Base-by-base conservation (phyloP, 352 stramenopile species). In the Lagenidium giganteum region DNA sequence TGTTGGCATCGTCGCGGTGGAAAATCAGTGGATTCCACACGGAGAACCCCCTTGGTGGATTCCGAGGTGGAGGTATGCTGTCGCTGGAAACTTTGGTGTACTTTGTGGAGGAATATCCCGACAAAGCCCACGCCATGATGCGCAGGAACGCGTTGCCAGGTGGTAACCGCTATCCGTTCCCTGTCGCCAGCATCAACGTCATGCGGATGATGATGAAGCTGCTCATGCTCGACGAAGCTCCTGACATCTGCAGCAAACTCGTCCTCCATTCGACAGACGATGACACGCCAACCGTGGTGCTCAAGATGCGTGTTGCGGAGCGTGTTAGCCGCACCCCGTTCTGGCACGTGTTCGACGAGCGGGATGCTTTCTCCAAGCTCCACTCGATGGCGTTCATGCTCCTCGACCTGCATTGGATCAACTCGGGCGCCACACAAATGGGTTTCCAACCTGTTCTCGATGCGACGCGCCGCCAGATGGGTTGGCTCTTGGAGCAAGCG, bases 301-400 rank as follows among this genome's bases (percentile, higher is more conserved):
- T 87, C 34, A 64, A 79, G 48, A 50, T 87, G 46, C 69, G 69
- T 14, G 52, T 85, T 22, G 64, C 72, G 13, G 74, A 87, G 34
- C 63, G 71, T 9, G 74, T 81, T 34, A 82, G 66, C 24, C 67
- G 74, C 21, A 75, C 74, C n/a, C 74, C 74, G 4, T 83, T 87
- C 52, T 87, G 72, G 74, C 51, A 57, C 21, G 65, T 87, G 8
- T 83, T 87, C 41, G 70, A 83, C 39, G 72, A 87, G 43, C 31
- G 45, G 3, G 44, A 67, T 33, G 74, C 72, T 20, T 80, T 87
- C n/a, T 64, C 58, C 23, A 82, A 83, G 59, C 47, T 87, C 26
- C 71, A 83, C 22, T 64, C 63, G 8, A 84, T 87, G 74, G 66
- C 73, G 28, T 87, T 87, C 53, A 84, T 83, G 74, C 51, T 84